phyloP scores from a whole-genome alignment of 192 early-diverging fungal genomes.

The Phycomyces nitens region DNA sequence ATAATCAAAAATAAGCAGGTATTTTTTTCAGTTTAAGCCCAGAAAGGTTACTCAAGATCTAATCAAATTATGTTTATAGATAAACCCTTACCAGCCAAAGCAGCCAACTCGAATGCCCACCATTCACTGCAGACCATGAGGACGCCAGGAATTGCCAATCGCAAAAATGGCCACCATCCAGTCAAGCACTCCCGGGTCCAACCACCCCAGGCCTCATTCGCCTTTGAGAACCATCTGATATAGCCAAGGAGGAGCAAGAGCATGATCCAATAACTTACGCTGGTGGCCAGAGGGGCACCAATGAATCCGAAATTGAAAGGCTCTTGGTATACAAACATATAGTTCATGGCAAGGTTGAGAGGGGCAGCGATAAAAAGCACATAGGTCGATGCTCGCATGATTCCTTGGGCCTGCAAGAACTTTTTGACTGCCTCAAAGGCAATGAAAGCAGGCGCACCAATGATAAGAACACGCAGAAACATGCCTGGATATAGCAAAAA shows the following conservation, averaged over 20 bases:
- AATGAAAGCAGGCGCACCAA: slow-evolving; percentile 74
- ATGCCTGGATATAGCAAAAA: slow-evolving; percentile 31
- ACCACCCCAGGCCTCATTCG: slow-evolving; percentile 82
- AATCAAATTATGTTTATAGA: too few relatives aligned
- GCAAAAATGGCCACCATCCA: slow-evolving; percentile 55
- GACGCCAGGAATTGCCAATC: slow-evolving; percentile 75
- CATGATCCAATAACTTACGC: slow-evolving; percentile 75
- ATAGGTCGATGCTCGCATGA: slow-evolving; percentile 81
- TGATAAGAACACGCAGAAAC: slow-evolving; percentile 66
- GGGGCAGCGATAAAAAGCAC: slow-evolving; percentile 69
- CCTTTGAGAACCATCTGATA: slow-evolving; percentile 51
- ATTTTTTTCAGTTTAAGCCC: background rate
- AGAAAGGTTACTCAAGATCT: too few relatives aligned
- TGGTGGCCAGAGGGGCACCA: slow-evolving; percentile 82
- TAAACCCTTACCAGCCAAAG: slow-evolving; percentile 47
- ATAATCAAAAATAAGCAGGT: slow-evolving; percentile 5
- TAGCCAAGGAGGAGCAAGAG: slow-evolving; percentile 64
- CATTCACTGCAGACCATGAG: slow-evolving; percentile 79
- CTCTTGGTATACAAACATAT: slow-evolving; percentile 74
- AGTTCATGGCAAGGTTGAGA: slow-evolving; percentile 73
- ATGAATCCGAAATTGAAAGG: slow-evolving; percentile 68
- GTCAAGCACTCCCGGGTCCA: slow-evolving; percentile 70
- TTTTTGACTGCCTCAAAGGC: slow-evolving; percentile 83
- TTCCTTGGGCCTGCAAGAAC: slow-evolving; percentile 86
- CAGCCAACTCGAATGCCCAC: slow-evolving; percentile 71